Evolutionary conservation across 768 basidiomycete species (phyloP).

Genomic region (Lactifluus volemus): DNA sequence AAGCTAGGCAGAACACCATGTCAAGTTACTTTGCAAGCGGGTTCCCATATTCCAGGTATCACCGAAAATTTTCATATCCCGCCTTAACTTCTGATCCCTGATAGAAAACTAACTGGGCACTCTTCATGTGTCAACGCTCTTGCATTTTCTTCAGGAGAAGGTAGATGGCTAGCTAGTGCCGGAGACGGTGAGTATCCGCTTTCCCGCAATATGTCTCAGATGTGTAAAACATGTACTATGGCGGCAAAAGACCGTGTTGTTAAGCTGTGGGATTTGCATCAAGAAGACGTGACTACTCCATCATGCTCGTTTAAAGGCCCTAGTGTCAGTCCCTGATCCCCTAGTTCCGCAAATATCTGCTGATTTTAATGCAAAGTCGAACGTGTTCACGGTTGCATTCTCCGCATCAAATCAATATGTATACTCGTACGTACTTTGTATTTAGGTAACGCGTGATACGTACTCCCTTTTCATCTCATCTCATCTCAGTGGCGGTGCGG

Average conservation of each 20-base stretch:
- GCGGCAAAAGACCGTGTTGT: conserved; percentile 25
- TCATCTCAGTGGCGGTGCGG: conserved; percentile 14
- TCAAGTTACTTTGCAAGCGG: conserved; percentile 2
- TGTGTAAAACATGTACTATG: neutral
- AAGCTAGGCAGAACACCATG: conserved; percentile 3
- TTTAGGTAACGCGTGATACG: neutral
- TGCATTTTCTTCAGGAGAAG: conserved; percentile 28
- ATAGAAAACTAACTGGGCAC: conserved; percentile 29
- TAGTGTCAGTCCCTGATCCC: conserved; percentile 18
- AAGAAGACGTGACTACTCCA: conserved; percentile 24
- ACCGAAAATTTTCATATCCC: neutral
- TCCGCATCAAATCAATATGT: conserved; percentile 56
- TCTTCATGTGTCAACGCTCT: conserved; percentile 32
- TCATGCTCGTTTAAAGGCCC: conserved; percentile 25
- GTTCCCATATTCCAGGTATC: conserved; percentile 13
- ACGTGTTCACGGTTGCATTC: conserved; percentile 64
- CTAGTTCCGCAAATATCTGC: neutral
- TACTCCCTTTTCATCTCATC: neutral
- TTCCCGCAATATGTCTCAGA: neutral
- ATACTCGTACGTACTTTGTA: conserved; percentile 45
- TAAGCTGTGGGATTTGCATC: conserved; percentile 31
- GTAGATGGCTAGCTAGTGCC: conserved; percentile 32
- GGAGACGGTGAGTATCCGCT: conserved; percentile 27
- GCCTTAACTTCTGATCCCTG: neutral
- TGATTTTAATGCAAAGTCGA: conserved; percentile 36